Base-by-base conservation (phyloP, 345 rosid species). In the Laguncularia racemosa region DNA sequence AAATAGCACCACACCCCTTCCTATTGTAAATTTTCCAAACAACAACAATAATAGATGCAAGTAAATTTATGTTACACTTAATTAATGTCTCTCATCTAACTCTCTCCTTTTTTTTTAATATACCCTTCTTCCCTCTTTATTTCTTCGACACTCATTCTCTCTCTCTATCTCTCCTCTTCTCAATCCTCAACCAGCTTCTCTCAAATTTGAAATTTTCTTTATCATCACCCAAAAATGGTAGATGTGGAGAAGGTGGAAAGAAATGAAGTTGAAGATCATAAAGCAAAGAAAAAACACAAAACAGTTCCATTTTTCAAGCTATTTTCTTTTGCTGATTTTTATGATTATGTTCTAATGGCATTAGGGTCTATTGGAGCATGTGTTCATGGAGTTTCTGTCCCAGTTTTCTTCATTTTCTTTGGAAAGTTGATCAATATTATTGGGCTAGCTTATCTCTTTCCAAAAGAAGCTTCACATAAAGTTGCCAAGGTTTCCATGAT, bases 371-470 rank as follows among this genome's bases (percentile, higher is more conserved):
- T 93, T 14, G 97, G 92, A 16, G 99, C 97, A 14, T 73, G 81
- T 57, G 45, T 79, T 68, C 99, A 93, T 59, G 99, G 99, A 2
- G 95, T 84, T 60, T 93, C 99, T 0, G 97, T 93, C 9, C 99
- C 99, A 0, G 67, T 93, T 14, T 93, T 93, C 76, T 93, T 93
- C 79, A 85, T 89, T 53, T 93, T 77, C 78, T 93, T 93, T 20
- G 99, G 99, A 3, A 85, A 76, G 75, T 45, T 93, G 61, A 93
- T 93, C 14, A 79, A 89, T 49, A 53, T 89, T 21, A 73, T 87
- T 18, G 99, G 99, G 19, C 51, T 89, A 44, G 95, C 97, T 64
- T 89, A 79, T 73, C 76, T 93, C 13, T 78, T 67, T 65, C 99
- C 99, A 3, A 63, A 87, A 60, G 62, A 73, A 60, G 95, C 97